Base-by-base conservation (phyloP, 2,329 filamentous ascomycete species). In the Neospermospora avenae region DNA sequence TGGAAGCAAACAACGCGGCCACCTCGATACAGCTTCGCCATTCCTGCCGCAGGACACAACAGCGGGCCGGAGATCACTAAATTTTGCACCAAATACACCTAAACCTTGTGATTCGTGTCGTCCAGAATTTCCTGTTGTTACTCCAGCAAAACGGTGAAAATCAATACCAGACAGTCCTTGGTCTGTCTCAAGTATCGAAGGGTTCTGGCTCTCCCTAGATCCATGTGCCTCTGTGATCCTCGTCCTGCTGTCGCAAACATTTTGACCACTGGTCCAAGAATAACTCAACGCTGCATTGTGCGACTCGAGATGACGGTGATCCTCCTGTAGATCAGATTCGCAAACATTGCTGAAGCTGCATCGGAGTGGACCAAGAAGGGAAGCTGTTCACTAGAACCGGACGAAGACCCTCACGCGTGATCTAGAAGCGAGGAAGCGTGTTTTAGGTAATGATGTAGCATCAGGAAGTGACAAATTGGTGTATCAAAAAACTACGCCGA, bases 241-340 rank as follows among this genome's bases (percentile, higher is more conserved):
- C n/a, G n/a, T 49, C 41, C 46, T 31, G 35, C 55, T 14, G 46
- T 44, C 49, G 34, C 49, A 41, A 57, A 45, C 25, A 48, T 28
- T 34, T 18, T 16, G 20, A 22, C n/a, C n/a, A 24, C 57, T 35
- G 53, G 37, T 28, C 52, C 51, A 56, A 54, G 44, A 46, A 34
- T 48, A 52, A 52, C 39, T 53, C 22, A 49, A 14, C 18, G 46
- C 37, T 20, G 24, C 44, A 49, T 51, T 39, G 25, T 54, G 16
- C 24, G 11, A 57, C 41, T 37, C 56, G 31, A 54, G 59, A 57
- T 57, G 39, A 41, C 42, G 46, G 35, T 18, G 57, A 62, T 62
- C 60, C 48, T 59, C 57, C 60, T 60, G 55, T 31, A 58, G 55
- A 60, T 60, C 61, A 44, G 58, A 60, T 60, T 63, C 58, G 58